These are phyloP conservation scores for Singerocomus rubriflavus DNA, from an alignment of 1,284 basidiomycete species.

Conservation along the genomic window DNA sequence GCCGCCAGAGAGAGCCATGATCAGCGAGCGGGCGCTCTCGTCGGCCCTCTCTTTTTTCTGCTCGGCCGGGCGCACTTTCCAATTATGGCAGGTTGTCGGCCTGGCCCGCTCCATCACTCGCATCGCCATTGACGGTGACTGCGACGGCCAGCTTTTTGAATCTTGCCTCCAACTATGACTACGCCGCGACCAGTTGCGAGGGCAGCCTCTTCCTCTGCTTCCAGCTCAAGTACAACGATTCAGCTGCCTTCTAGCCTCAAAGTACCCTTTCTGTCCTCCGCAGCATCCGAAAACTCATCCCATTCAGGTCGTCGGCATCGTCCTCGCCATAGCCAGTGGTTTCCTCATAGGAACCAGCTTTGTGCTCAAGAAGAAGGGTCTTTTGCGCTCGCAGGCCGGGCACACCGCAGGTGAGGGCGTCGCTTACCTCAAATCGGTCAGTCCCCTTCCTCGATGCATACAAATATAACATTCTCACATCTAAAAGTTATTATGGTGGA, in stretches of 20 bases:
- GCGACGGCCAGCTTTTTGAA: conserved; percentile 9
- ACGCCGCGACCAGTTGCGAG: conserved; percentile 14
- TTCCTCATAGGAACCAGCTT: conserved; percentile 91
- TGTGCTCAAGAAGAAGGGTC: conserved; percentile 95
- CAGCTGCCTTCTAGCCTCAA: conserved; percentile 34
- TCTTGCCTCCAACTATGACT: conserved; percentile 15
- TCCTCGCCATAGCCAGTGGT: conserved; percentile 82
- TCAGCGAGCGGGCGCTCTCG: not conserved
- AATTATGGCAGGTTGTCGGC: conserved; percentile 9
- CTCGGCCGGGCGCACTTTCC: conserved; percentile 3
- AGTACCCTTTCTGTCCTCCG: conserved; percentile 15
- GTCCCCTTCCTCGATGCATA: conserved; percentile 29
- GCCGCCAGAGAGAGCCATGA: conserved; percentile 16
- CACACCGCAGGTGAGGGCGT: conserved; percentile 87
- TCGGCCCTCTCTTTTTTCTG: conserved; percentile 5
- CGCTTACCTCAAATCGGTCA: conserved; percentile 87
- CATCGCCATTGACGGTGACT: conserved; percentile 14
- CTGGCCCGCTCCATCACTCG: not conserved
- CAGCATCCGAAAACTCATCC: not conserved
- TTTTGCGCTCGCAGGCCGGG: conserved; percentile 68
- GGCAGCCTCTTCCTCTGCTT: conserved; percentile 27
- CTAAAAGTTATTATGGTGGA: conserved; percentile 77
- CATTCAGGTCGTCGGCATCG: conserved; percentile 66
- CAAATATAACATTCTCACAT: conserved; percentile 6
- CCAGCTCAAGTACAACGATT: conserved; percentile 21